Evolutionary conservation across 495 filamentous ascomycete genomes (phyloP).

Genomic region (Hypoxylon trugodes): DNA sequence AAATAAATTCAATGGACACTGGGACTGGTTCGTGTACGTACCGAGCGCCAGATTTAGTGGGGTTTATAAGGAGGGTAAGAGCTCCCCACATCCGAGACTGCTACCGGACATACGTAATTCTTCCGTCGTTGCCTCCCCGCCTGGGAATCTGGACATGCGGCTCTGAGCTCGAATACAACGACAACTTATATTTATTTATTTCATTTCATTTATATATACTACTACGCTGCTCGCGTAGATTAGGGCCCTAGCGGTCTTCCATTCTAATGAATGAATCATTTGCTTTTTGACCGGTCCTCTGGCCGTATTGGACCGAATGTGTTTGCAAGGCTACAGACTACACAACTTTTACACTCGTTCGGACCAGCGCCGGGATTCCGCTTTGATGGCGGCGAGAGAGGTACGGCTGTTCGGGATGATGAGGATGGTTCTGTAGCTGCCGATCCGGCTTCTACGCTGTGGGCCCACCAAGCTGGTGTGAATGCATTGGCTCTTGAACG

Average conservation of each 20-base stretch:
- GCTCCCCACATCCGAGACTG: too few species aligned
- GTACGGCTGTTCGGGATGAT: constrained; percentile 30
- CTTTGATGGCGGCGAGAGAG: constrained; percentile 68
- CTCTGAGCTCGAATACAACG: constrained; percentile 25
- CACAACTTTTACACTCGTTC: constrained; percentile 63
- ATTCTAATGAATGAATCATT: constrained; percentile 78
- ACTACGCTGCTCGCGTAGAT: neutral
- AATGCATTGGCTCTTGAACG: constrained; percentile 78
- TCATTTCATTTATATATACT: neutral
- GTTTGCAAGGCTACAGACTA: constrained; percentile 70
- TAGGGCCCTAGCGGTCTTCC: constrained; percentile 8
- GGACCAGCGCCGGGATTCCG: constrained; percentile 68
- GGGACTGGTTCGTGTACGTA: too few species aligned
- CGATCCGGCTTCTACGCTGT: constrained; percentile 42
- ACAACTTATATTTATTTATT: constrained; percentile 1
- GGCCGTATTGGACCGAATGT: constrained; percentile 68
- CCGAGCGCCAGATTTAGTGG: too few species aligned
- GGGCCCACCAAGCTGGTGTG: constrained; percentile 78
- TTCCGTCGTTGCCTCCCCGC: constrained; percentile 17
- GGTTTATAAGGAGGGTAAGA: too few species aligned
- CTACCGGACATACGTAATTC: constrained; percentile 32
- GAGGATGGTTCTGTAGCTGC: constrained; percentile 24
- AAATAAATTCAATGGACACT: too few species aligned
- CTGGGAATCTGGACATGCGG: constrained; percentile 20
- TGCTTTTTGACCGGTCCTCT: constrained; percentile 74